Evolutionary conservation across 2,329 filamentous ascomycete species (phyloP), one percentile per base, ranked within the genome.

Genomic region (Pyrenophora seminiperda): DNA sequence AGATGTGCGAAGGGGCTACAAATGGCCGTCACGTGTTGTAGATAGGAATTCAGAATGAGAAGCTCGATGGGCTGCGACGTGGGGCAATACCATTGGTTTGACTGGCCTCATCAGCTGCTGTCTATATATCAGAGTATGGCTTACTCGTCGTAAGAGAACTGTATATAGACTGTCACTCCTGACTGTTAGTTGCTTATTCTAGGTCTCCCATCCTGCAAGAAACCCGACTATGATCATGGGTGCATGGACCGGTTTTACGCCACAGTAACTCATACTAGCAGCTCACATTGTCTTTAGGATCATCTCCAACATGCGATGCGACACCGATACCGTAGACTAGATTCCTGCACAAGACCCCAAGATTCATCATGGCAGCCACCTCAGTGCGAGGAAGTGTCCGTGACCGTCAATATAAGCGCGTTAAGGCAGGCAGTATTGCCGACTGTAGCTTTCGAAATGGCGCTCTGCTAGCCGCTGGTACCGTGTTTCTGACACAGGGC

Each of bases 121-220:
- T 38, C 36, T 38, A 38, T 38, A 38, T 38, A 38, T 22, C 19
- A 38, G 36, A 38, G 19, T 38, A 38, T 27, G 36, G 18, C 19
- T 38, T 15, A 22, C 36, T 27, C 18, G 36, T 19, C 36, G n/a
- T n/a, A n/a, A 15, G 36, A 27, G 18, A 27, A 38, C 19, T 38
- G 36, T 17, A 22, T 38, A 38, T n/a, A 38, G 19, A 38, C 11
- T 14, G 36, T 38, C 36, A 38, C 19, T 22, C 36, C 19, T 38
- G 36, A 22, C 36, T 38, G 36, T 38, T 19, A 38, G 36, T 19
- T 38, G 36, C 36, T 22, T 38, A 38, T 38, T 24, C 36, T 38
- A 24, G 36, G 19, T 38, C 19, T 38, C 36, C 34, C 36, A 14
- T 27, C 19, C 36, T 38, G 19, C 19, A 38, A 38, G 36, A n/a